Evolutionary conservation across 2,329 filamentous ascomycete genomes (phyloP).

Genomic region (Blastomyces parvus): DNA sequence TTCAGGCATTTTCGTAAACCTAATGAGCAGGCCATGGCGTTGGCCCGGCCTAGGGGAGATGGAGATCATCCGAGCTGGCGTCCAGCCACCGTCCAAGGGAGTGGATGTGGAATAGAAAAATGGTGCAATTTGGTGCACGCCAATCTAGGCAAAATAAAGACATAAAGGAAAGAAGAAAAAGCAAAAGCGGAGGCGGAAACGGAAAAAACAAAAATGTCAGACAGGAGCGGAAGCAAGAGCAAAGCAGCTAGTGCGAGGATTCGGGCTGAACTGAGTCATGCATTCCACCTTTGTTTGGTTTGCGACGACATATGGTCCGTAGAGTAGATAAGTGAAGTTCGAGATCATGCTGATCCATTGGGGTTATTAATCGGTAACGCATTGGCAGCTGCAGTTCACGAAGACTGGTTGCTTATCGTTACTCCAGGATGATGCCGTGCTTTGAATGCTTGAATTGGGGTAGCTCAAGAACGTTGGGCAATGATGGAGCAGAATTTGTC

Average conservation of each 20-base stretch:
- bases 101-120: not conserved
- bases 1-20: not conserved
- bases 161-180: not conserved
- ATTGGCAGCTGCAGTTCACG: not conserved
- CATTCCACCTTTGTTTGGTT: not conserved
- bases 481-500: not conserved
- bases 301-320: not conserved
- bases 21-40: not conserved
- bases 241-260: not conserved
- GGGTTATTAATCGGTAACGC: not conserved
- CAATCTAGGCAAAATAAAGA: not conserved
- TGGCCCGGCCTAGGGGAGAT: not conserved
- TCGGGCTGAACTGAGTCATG: not conserved
- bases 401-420: not conserved
- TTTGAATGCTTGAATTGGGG: not conserved
- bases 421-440: not conserved
- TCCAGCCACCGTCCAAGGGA: not conserved
- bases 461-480: not conserved
- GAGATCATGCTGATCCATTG: not conserved
- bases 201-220: not conserved
- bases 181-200: not conserved
- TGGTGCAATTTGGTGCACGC: not conserved
- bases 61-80: not conserved
- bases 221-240: not conserved
- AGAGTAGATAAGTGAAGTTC: not conserved